A percentile compares a stretch with the other conserved stretches of the same genome.
These are phyloP conservation scores for Acacia melanoxylon DNA, from an alignment of 306 rosid species.

Conservation along the genomic window DNA sequence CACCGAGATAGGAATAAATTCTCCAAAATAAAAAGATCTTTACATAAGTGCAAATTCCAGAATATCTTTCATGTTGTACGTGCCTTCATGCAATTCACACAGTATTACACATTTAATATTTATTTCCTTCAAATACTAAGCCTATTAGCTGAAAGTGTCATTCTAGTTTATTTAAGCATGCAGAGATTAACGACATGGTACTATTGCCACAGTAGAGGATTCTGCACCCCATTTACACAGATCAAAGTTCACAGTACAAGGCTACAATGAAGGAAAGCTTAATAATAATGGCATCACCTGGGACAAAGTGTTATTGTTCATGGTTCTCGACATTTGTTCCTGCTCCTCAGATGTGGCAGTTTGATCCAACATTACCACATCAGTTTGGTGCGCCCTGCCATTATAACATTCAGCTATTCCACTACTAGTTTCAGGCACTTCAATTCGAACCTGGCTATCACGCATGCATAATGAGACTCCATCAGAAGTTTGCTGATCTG, in stretches of 20 bases:
- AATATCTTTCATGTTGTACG: not conserved
- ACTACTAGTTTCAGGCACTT: slow-evolving; percentile 31
- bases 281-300: slow-evolving; percentile 34
- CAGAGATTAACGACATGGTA: not conserved
- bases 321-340: slow-evolving; percentile 36
- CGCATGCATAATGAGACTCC: slow-evolving; percentile 24
- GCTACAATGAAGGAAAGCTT: slow-evolving; percentile 29
- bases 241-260: slow-evolving; percentile 17
- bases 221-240: slow-evolving; percentile 37
- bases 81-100: not conserved
- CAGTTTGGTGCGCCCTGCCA: slow-evolving; percentile 16
- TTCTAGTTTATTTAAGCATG: not conserved
- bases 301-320: slow-evolving; percentile 30
- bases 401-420: slow-evolving; percentile 36
- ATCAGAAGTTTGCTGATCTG: slow-evolving; percentile 33
- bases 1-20: not conserved
- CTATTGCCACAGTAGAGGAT: not conserved
- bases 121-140: not conserved
- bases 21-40: not conserved
- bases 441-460: slow-evolving; percentile 28
- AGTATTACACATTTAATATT: not conserved
- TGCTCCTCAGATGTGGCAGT: slow-evolving; percentile 36
- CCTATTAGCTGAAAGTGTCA: not conserved
- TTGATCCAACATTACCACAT: slow-evolving; percentile 24
- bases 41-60: not conserved